Evolutionary conservation across 768 basidiomycete species (phyloP), one percentile per base, ranked within the genome.

Genomic region (Agrocybe chaxingu): DNA sequence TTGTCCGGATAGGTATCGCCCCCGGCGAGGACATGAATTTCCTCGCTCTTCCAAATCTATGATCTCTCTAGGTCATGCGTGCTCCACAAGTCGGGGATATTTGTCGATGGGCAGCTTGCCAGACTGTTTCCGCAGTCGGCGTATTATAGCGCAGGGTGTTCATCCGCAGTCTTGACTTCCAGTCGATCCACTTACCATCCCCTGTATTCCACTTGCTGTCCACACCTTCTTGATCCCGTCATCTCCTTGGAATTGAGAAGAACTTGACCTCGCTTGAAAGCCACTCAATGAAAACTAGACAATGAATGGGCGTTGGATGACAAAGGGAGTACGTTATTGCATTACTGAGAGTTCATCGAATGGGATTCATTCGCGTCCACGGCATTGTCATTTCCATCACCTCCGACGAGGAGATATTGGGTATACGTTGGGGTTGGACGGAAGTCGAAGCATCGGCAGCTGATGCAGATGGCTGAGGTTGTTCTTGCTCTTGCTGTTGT

Each of bases 21-120:
- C 43, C 89, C 89, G 42, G 82, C 87, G 51, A 81, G 89, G 62
- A 81, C 83, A 69, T 86, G 69, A 75, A 18, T 45, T n/a, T 31
- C 33, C 8, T 34, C 32, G 9, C 30, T 13, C 32, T n/a, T 13
- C 40, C 31, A 42, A 12, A 18, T 45, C 37, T 37, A 19, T 32
- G 16, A 42, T 34, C 40, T 44, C 47, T 45, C n/a, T 48, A 37
- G 33, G 32, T 24, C 34, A 18, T 4, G 18, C 16, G 7, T 29
- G 45, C 36, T 32, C 38, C 47, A 50, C 38, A 24, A 24, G 24
- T 24, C 5, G 24, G 24, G 24, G 24, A 24, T 24, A 3, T 24
- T 24, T 3, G 24, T 24, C 24, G 24, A 24, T 24, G 5, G 24
- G 24, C 24, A 24, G 24, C 5, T 3, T 24, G 24, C 24, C 24